Conservation (phyloP, 805 yeast genomes). For the Candida methanosorbosa region DNA sequence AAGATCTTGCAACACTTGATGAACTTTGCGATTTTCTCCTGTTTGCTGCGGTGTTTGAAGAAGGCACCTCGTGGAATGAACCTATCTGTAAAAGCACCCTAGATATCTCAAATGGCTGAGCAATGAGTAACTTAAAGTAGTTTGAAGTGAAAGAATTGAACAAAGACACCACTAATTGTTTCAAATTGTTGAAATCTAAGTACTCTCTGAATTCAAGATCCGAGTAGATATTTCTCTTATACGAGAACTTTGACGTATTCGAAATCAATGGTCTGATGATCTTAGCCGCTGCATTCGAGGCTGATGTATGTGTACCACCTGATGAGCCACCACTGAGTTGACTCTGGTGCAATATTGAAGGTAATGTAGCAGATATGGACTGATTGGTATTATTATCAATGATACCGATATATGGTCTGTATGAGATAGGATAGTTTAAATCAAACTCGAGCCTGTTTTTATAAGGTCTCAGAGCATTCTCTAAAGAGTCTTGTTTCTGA, state of each 20-base stretch:
- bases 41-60: no score
- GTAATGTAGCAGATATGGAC: slow-evolving; percentile 23
- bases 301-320: background rate
- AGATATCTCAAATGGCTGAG: slow-evolving; percentile 87
- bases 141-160: slow-evolving; percentile 54
- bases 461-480: slow-evolving; percentile 24
- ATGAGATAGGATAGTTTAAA: slow-evolving; percentile 24
- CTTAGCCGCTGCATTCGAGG: no score
- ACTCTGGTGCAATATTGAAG: slow-evolving; percentile 14
- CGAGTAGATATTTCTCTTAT: slow-evolving; percentile 31
- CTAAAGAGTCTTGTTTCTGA: slow-evolving; percentile 3
- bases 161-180: slow-evolving; percentile 48
- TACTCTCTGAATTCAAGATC: slow-evolving; percentile 63
- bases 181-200: slow-evolving; percentile 49
- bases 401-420: slow-evolving; percentile 24
- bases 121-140: slow-evolving; percentile 58
- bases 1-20: no score
- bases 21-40: no score
- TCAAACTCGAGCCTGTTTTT: slow-evolving; percentile 22
- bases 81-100: slow-evolving; percentile 78
- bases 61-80: slow-evolving; percentile 32
- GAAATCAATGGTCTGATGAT: slow-evolving; percentile 3
- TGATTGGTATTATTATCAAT: slow-evolving; percentile 25
- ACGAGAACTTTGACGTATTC: slow-evolving; percentile 8
- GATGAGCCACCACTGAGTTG: background rate